Conservation (phyloP, 2,329 filamentous ascomycete species). For the Clarireedia monteithiana region DNA sequence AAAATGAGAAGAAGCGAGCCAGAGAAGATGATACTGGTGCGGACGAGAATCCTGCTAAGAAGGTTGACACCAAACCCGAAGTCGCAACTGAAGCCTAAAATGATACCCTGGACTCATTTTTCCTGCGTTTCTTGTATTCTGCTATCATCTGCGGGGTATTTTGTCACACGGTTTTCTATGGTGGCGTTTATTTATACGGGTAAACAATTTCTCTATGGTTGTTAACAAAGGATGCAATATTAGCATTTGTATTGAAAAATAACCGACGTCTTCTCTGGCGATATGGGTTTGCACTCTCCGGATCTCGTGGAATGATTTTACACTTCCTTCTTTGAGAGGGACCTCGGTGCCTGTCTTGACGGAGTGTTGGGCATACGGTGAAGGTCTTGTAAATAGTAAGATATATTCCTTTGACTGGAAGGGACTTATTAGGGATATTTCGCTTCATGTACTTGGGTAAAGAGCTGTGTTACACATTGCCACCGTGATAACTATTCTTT, state of each 20-base stretch:
- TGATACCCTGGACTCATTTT: constrained; percentile 16
- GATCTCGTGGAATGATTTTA: not conserved
- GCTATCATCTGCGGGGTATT: not conserved
- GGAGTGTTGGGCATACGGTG: no score
- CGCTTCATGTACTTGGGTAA: no score
- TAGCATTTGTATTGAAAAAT: not conserved
- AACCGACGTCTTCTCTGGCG: not conserved
- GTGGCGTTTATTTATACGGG: constrained; percentile 2
- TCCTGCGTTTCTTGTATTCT: constrained; percentile 5
- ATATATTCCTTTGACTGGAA: no score
- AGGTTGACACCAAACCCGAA: constrained; percentile 40
- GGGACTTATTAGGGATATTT: no score
- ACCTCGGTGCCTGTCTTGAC: no score
- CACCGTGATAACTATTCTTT: no score
- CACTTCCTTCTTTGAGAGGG: no score
- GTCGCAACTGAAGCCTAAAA: constrained; percentile 17
- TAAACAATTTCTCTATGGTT: not conserved
- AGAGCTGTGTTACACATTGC: no score
- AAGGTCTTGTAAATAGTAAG: no score
- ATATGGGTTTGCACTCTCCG: not conserved
- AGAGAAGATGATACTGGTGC: constrained; percentile 39
- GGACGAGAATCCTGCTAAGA: constrained; percentile 50
- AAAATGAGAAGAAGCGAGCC: constrained; percentile 26
- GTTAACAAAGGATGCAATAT: not conserved
- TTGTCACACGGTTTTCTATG: not conserved